A percentile compares a stretch with the other conserved stretches of the same genome.
Evolutionary conservation across 1,139 yeast species (phyloP).

Genomic region (Maudiozyma humilis): DNA sequence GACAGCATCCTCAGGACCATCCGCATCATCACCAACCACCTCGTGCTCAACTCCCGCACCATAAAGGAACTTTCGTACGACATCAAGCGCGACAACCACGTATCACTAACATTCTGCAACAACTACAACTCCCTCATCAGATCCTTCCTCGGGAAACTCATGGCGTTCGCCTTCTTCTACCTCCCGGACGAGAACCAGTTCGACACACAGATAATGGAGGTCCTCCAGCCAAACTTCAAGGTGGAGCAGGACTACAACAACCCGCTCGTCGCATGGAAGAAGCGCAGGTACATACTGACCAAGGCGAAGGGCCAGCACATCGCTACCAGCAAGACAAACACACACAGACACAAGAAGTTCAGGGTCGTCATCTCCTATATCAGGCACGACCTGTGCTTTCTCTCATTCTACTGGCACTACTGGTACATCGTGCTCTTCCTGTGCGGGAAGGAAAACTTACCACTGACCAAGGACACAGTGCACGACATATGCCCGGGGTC

Average conservation of each 20-base stretch:
- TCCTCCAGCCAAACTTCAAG: conserved; percentile 12
- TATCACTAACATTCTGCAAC: conserved; percentile 9
- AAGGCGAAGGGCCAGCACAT: background rate
- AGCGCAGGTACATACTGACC: conserved; percentile 10
- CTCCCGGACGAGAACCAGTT: conserved; percentile 24
- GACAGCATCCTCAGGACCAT: conserved; percentile 25
- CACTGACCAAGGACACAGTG: conserved; percentile 1
- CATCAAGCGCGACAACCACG: background rate
- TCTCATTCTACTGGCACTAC: conserved; percentile 30
- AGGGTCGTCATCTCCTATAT: conserved; percentile 29
- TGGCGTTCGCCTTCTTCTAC: conserved; percentile 28
- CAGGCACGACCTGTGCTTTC: conserved; percentile 23
- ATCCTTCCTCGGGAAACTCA: conserved; percentile 27
- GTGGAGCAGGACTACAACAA: conserved; percentile 4
- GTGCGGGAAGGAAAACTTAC: background rate
- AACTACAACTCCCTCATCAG: conserved; percentile 22
- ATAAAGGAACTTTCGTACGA: conserved; percentile 6
- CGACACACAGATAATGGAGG: conserved; percentile 19
- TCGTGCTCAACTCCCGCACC: conserved; percentile 22
- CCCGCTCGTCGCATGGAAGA: conserved; percentile 20
- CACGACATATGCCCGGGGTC: conserved; percentile 18
- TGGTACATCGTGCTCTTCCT: conserved; percentile 21
- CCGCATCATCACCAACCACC: conserved; percentile 23
- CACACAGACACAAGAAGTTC: conserved; percentile 16
- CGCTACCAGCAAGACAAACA: conserved; percentile 9